Conservation (phyloP, 2,329 filamentous ascomycete genomes). For the Aspergillus udagawae region DNA sequence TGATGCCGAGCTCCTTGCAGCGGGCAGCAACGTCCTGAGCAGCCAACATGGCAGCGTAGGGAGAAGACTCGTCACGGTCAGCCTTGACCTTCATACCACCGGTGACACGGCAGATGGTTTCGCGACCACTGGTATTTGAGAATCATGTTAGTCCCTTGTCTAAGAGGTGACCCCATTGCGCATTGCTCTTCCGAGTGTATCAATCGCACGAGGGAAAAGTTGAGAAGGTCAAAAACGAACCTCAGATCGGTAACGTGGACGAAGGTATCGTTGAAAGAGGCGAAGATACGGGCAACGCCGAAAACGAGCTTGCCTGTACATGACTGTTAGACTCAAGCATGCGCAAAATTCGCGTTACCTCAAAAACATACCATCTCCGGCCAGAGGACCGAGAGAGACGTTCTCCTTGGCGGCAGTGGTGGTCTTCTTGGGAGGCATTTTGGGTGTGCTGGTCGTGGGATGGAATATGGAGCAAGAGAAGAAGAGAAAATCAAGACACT, state of each 20-base stretch:
- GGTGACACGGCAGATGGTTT: constrained; percentile 99
- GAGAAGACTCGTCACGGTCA: constrained; percentile 99
- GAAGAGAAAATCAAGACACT: constrained; percentile 21
- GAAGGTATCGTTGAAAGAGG: constrained; percentile 89
- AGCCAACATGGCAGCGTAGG: constrained; percentile 99
- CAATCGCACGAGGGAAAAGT: background rate
- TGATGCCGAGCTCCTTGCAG: constrained; percentile 82
- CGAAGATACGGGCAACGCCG: constrained; percentile 96
- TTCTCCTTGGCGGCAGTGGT: constrained; percentile 84
- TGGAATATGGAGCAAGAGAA: constrained; percentile 37
- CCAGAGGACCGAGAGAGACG: constrained; percentile 95
- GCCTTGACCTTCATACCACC: constrained; percentile 99
- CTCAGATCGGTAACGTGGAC: constrained; percentile 99
- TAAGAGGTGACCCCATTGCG: background rate
- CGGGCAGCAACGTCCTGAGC: constrained; percentile 95
- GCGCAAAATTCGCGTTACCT: background rate
- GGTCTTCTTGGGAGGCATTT: constrained; percentile 87
- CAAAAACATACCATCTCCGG: constrained; percentile 75
- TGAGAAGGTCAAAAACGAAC: constrained; percentile 48
- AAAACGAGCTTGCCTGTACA: constrained; percentile 86
- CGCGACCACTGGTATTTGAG: constrained; percentile 70
- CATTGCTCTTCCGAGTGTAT: constrained; percentile 6
- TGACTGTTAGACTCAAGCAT: constrained; percentile 8
- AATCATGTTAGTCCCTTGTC: constrained; percentile 7
- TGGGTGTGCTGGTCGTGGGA: constrained; percentile 48